Evolutionary conservation across 1,284 basidiomycete species (phyloP).

Genomic region (Leccinum fallax): DNA sequence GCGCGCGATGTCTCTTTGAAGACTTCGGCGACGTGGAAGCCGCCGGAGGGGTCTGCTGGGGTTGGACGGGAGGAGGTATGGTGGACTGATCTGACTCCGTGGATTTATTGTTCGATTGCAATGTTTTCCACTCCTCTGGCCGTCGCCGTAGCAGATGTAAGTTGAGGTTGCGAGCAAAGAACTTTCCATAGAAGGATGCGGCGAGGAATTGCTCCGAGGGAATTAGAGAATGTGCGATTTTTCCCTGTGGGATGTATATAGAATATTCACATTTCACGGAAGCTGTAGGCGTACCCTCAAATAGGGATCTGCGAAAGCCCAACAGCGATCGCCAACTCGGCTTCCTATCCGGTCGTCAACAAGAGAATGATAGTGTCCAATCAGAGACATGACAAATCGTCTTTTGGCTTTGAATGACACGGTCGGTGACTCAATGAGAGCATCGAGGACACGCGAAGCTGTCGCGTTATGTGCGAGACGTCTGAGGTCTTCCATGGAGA

Average conservation of each 20-base stretch:
- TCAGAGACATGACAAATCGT: slow-evolving; percentile 70
- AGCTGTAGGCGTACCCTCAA: slow-evolving; percentile 64
- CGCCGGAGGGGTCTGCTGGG: background rate
- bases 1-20: slow-evolving; percentile 35
- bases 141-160: slow-evolving; percentile 77
- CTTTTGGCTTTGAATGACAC: slow-evolving; percentile 70
- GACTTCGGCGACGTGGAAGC: slow-evolving; percentile 9
- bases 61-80: slow-evolving; percentile 2
- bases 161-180: slow-evolving; percentile 79
- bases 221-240: slow-evolving; percentile 81
- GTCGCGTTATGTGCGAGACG: slow-evolving; percentile 70
- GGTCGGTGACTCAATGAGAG: slow-evolving; percentile 67
- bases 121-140: slow-evolving; percentile 80
- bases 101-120: slow-evolving; percentile 41
- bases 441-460: slow-evolving; percentile 84
- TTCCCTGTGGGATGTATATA: slow-evolving; percentile 62
- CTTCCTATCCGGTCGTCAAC: slow-evolving; percentile 89
- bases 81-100: slow-evolving; percentile 7
- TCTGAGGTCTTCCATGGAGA: slow-evolving; percentile 63
- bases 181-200: slow-evolving; percentile 83
- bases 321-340: slow-evolving; percentile 84
- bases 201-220: slow-evolving; percentile 70
- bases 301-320: slow-evolving; percentile 86
- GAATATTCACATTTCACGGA: slow-evolving; percentile 11
- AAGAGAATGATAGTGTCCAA: slow-evolving; percentile 76